Evolutionary conservation across 2,329 filamentous ascomycete genomes (phyloP).

Genomic region (Parastagonospora nodorum): DNA sequence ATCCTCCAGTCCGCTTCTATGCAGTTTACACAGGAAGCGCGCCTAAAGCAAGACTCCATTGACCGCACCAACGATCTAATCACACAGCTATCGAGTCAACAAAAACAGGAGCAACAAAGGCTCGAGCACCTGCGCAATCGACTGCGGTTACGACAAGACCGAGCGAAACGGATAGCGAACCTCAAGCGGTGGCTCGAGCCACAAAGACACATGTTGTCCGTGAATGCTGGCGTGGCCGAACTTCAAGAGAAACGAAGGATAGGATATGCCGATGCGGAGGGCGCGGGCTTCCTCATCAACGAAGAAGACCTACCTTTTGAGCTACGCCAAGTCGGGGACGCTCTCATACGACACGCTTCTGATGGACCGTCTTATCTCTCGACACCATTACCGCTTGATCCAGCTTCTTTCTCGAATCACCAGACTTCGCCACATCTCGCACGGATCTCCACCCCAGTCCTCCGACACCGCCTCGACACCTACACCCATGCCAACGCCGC

Average conservation of each 20-base stretch:
- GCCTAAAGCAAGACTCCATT: conserved; percentile 80
- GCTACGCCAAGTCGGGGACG: conserved; percentile 34
- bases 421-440: conserved; percentile 46
- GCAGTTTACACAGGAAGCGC: conserved; percentile 80
- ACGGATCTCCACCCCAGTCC: conserved; percentile 34
- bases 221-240: conserved; percentile 44
- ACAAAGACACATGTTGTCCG: conserved; percentile 62
- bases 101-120: conserved; percentile 75
- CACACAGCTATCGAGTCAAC: conserved; percentile 76
- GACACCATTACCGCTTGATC: conserved; percentile 31
- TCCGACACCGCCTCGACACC: conserved; percentile 72
- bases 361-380: conserved; percentile 36
- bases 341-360: conserved; percentile 34
- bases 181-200: conserved; percentile 75
- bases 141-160: conserved; percentile 67
- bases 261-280: conserved; percentile 55
- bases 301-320: conserved; percentile 34
- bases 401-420: conserved; percentile 29
- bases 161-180: conserved; percentile 74
- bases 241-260: conserved; percentile 51
- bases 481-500: conserved; percentile 71
- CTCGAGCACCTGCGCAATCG: conserved; percentile 73
- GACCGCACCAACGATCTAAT: conserved; percentile 82
- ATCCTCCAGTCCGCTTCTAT: conserved; percentile 79
- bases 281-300: conserved; percentile 35